phyloP scores from a whole-genome alignment of 345 rosid genomes.

The Salix udensis region DNA sequence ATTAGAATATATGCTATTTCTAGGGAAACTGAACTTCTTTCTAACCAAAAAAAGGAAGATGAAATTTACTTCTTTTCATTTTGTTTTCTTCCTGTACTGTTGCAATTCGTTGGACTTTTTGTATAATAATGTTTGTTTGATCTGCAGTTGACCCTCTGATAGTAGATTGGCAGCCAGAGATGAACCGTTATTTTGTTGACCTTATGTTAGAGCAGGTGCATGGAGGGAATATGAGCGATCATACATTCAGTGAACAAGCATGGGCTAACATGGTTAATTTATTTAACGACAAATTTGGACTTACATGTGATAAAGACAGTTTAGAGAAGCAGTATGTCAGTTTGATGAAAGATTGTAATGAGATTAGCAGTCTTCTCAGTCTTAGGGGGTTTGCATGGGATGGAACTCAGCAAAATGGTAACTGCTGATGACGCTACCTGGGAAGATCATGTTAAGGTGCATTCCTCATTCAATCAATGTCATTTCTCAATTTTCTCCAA shows the following conservation, averaged over 20 bases:
- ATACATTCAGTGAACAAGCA: slow-evolving; percentile 48
- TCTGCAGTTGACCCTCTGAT: slow-evolving; percentile 37
- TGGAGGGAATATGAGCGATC: slow-evolving; percentile 42
- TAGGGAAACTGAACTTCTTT: too few species aligned
- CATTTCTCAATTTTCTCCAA: background rate
- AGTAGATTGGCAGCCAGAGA: slow-evolving; percentile 51
- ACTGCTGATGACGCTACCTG: slow-evolving; percentile 48
- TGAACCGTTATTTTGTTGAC: slow-evolving; percentile 54
- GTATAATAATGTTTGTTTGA: slow-evolving; percentile 3
- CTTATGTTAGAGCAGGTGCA: slow-evolving; percentile 53
- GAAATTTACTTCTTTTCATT: too few species aligned
- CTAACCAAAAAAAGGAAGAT: too few species aligned
- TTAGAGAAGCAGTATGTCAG: slow-evolving; percentile 48
- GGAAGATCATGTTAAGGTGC: slow-evolving; percentile 62
- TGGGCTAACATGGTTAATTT: slow-evolving; percentile 54
- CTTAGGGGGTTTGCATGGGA: slow-evolving; percentile 59
- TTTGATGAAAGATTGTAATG: slow-evolving; percentile 63
- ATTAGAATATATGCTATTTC: too few species aligned
- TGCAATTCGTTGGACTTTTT: background rate
- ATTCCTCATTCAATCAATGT: background rate
- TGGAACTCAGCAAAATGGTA: slow-evolving; percentile 47
- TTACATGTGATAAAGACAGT: slow-evolving; percentile 42
- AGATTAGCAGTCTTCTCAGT: slow-evolving; percentile 49
- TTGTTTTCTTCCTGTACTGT: too few species aligned
- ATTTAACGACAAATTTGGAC: slow-evolving; percentile 50